These are phyloP conservation scores for Pythium catenulatum DNA, from an alignment of 352 stramenopile species.

Conservation along the genomic window DNA sequence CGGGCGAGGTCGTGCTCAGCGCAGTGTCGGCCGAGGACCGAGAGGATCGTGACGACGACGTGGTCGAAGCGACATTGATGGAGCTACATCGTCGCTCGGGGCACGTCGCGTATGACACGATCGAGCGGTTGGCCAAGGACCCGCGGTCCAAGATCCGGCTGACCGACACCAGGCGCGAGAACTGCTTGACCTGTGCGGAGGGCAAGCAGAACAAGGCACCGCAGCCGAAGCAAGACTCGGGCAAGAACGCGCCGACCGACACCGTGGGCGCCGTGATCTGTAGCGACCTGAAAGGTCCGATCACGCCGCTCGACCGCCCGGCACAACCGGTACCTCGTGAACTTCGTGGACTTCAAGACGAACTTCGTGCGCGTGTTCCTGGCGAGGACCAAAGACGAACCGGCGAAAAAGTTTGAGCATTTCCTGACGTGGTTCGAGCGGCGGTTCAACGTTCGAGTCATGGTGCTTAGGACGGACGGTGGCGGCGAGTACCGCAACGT, in stretches of 20 bases:
- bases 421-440: constrained; percentile 31
- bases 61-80: constrained; percentile 11
- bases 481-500: constrained; percentile 59
- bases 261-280: constrained; percentile 22
- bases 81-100: constrained; percentile 25
- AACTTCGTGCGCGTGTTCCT: constrained; percentile 38
- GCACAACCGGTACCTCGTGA: constrained; percentile 36
- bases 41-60: neutral
- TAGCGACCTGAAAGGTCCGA: constrained; percentile 47
- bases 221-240: constrained; percentile 29
- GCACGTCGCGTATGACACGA: constrained; percentile 17
- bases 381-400: constrained; percentile 29
- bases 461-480: constrained; percentile 35
- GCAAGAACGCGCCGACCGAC: constrained; percentile 16
- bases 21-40: neutral
- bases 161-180: neutral
- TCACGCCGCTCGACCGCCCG: constrained; percentile 1
- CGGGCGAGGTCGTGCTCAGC: neutral
- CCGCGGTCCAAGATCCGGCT: neutral
- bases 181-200: constrained; percentile 36
- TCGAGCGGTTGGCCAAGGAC: constrained; percentile 19
- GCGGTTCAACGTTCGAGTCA: constrained; percentile 2
- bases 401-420: constrained; percentile 35
- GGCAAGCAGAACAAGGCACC: constrained; percentile 15
- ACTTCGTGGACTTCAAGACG: constrained; percentile 37